Percentiles rank a stretch among this genome's conserved stretches.
Evolutionary conservation across 1,284 basidiomycete genomes (phyloP).

Genomic region (Austroboletus novae-zelandiae): DNA sequence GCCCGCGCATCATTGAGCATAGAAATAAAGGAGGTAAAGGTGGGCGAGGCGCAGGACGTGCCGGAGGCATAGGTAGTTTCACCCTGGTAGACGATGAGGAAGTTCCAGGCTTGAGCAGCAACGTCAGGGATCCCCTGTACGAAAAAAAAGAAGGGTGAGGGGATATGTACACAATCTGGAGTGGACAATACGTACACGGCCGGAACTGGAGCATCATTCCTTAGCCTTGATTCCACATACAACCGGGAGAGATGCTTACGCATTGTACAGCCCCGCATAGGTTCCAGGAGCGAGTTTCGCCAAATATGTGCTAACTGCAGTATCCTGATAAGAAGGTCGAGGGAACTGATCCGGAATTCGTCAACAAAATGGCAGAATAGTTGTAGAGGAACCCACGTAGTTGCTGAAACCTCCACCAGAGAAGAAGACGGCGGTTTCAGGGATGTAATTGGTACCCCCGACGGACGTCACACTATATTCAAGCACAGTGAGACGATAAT

Average conservation of each 20-base stretch:
- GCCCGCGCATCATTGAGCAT: conserved; percentile 63
- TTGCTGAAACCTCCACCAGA: conserved; percentile 66
- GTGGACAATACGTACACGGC: conserved; percentile 32
- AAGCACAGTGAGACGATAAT: background rate
- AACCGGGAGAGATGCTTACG: conserved; percentile 32
- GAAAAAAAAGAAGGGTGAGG: background rate
- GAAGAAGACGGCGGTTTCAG: conserved; percentile 54
- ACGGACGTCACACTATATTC: conserved; percentile 52
- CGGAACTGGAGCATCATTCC: conserved; percentile 16
- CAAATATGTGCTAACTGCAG: conserved; percentile 36
- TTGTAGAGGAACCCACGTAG: conserved; percentile 20
- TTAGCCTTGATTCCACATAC: background rate
- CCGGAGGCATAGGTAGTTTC: conserved; percentile 32
- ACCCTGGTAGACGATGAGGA: conserved; percentile 12
- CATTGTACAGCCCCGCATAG: conserved; percentile 62
- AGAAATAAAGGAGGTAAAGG: conserved; percentile 40
- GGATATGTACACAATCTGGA: no score
- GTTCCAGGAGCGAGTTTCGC: conserved; percentile 42
- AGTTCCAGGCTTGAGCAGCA: conserved; percentile 45
- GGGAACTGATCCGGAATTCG: conserved; percentile 11
- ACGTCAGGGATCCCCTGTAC: conserved; percentile 57
- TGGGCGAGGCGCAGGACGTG: conserved; percentile 44
- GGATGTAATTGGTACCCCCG: conserved; percentile 55
- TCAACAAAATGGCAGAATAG: background rate
- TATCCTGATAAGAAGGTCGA: conserved; percentile 19